Base-by-base conservation (phyloP, 805 yeast species). In the Wickerhamiella dianesei region DNA sequence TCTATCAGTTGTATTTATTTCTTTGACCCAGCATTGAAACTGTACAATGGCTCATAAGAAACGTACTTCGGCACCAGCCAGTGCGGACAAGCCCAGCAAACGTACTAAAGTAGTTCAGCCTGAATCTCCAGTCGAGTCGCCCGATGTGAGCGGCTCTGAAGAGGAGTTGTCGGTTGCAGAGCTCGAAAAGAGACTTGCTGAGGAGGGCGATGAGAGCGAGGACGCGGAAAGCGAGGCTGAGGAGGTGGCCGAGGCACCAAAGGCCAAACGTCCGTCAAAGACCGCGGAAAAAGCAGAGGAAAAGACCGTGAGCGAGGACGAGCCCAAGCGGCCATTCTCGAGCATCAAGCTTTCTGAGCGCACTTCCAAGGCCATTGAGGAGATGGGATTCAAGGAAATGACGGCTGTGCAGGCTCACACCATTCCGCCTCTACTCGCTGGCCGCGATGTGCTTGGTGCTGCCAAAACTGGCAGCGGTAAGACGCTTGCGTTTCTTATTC, bases 391-490 rank as follows among this genome's bases (percentile, higher is more conserved):
- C 68, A 72, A 76, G 13, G 80, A 69, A 45, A 85, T 92, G 96
- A 94, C 99, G 1, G 77, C 80, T 53, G 97, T 92, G 8, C 99
- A 92, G 67, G 81, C 94, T 21, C 79, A 89, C 66, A 87, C 98
- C 12, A 92, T 92, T 47, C 97, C 98, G 4, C 97, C 98, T 9
- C 71, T 92, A 52, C 68, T 94, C 53, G 96, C 97, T 1, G 98
- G 98, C 40, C 77, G 89, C 57, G 99, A 92, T 66, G 97, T 94
- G 18, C 73, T 92, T 46, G 99, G 98, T 55, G 98, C 98, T n/a
- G 99, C 99, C 48, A 89, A 88, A 68, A 92, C 99, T 2, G 99
- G 99, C 46, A 87, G 96, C 1, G 99, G 99, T 63, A 92, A 92
- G 69, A 92, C 99, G 0, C 69, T 94, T 51, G 97, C 99, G 8